Conservation (phyloP, 345 rosid genomes). For the Dipteronia sinensis region DNA sequence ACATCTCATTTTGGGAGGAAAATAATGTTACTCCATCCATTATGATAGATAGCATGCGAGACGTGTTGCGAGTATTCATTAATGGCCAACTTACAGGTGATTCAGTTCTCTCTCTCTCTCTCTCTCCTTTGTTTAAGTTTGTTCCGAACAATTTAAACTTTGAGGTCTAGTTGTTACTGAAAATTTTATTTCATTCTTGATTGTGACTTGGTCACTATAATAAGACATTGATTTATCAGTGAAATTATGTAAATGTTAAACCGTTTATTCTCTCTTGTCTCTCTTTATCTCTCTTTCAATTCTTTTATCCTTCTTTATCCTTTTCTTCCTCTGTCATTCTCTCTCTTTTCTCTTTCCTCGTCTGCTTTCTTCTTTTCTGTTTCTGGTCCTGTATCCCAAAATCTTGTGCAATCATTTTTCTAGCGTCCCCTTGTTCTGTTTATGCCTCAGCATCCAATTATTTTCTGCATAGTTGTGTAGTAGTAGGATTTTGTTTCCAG, state of each 20-base stretch:
- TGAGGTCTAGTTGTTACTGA: too few relatives aligned
- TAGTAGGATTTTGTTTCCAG: too few relatives aligned
- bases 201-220: too few relatives aligned
- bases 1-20: slow-evolving; percentile 73
- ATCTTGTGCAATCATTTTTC: background rate
- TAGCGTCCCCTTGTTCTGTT: background rate
- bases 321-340: background rate
- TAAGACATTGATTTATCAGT: too few relatives aligned
- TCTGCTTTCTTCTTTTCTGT: background rate
- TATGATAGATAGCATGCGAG: slow-evolving; percentile 83
- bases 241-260: too few relatives aligned
- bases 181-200: too few relatives aligned
- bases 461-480: background rate
- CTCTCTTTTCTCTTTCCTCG: background rate
- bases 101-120: slow-evolving; percentile 11
- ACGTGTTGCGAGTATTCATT: slow-evolving; percentile 74
- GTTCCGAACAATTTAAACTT: too few relatives aligned
- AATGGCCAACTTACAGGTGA: slow-evolving; percentile 78
- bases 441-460: background rate
- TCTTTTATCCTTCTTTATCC: background rate
- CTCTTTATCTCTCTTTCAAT: background rate
- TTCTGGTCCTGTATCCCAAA: background rate
- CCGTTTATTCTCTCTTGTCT: too few relatives aligned
- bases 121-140: slow-evolving; percentile 10
- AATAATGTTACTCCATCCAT: slow-evolving; percentile 52